phyloP scores from a whole-genome alignment of 148 eudicot genomes.

The Vaccinium corymbosum region DNA sequence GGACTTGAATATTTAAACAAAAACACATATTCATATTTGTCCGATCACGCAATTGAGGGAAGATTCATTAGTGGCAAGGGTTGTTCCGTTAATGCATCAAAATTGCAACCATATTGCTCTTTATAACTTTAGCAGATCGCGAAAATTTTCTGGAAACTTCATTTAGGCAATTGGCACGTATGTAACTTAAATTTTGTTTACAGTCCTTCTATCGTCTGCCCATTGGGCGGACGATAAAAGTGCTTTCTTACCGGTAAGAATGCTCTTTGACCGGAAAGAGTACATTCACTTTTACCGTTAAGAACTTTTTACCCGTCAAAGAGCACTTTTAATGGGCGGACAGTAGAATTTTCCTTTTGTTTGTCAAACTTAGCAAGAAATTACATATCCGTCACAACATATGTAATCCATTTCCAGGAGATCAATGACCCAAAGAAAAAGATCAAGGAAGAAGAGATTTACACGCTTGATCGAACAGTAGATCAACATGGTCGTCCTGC shows the following conservation, averaged over 20 bases:
- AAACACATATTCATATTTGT: background rate
- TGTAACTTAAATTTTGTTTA: background rate
- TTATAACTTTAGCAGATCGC: background rate
- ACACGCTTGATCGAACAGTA: slow-evolving; percentile 64
- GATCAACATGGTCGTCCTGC: slow-evolving; percentile 57
- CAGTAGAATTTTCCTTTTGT: background rate
- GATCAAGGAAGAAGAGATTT: slow-evolving; percentile 27
- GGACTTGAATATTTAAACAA: no score
- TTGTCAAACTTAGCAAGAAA: no score
- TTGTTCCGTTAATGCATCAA: background rate
- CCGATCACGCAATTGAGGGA: background rate
- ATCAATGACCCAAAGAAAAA: slow-evolving; percentile 19
- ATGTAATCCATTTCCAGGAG: slow-evolving; percentile 8
- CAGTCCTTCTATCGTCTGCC: no score
- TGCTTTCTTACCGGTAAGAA: no score
- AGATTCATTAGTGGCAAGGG: background rate
- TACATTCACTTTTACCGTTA: no score
- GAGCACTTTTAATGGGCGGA: no score
- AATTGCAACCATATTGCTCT: background rate
- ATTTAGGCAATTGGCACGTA: background rate
- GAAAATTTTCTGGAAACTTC: background rate
- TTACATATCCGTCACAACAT: no score
- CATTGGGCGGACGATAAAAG: no score
- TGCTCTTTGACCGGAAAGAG: no score
- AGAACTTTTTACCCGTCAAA: no score